Evolutionary conservation across 148 eudicot species (phyloP).

Genomic region (Nepenthes mirabilis): DNA sequence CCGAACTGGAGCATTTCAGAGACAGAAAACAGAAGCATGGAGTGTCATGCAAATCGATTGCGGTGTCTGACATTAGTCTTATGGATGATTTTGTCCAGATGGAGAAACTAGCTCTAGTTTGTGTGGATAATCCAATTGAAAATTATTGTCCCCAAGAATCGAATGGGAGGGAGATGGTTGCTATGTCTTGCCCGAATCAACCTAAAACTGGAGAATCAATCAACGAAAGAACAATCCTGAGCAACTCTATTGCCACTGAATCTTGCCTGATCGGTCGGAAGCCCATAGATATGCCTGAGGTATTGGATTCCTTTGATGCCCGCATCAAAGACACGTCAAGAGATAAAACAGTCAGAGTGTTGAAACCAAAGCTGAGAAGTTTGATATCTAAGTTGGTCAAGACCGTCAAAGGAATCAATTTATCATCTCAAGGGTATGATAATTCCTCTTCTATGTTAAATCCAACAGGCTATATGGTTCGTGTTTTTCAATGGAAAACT

Average conservation of each 20-base stretch:
- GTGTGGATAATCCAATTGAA: constrained; percentile 38
- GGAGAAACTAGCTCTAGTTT: constrained; percentile 77
- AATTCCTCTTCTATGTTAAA: constrained; percentile 6
- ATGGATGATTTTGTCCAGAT: constrained; percentile 97
- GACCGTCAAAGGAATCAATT: constrained; percentile 39
- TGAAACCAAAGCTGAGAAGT: background rate
- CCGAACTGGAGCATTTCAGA: constrained; percentile 45
- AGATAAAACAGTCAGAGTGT: background rate
- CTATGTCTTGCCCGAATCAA: background rate
- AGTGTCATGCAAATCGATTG: constrained; percentile 23
- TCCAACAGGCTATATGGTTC: constrained; percentile 33
- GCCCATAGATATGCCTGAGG: no score
- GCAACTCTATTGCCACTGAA: no score
- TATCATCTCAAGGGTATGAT: constrained; percentile 9
- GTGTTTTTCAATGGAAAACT: constrained; percentile 71
- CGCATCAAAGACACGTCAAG: background rate
- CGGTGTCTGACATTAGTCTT: constrained; percentile 54
- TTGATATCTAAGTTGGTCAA: constrained; percentile 37
- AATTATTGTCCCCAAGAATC: constrained; percentile 6
- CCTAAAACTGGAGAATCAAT: constrained; percentile 2
- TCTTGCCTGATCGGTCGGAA: no score
- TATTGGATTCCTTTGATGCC: no score
- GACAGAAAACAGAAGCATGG: constrained; percentile 23
- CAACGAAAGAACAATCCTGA: background rate
- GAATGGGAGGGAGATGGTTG: constrained; percentile 5